These are phyloP conservation scores for Sarocladiaceae sp. DNA, from an alignment of 2,329 filamentous ascomycete genomes.

Conservation along the genomic window DNA sequence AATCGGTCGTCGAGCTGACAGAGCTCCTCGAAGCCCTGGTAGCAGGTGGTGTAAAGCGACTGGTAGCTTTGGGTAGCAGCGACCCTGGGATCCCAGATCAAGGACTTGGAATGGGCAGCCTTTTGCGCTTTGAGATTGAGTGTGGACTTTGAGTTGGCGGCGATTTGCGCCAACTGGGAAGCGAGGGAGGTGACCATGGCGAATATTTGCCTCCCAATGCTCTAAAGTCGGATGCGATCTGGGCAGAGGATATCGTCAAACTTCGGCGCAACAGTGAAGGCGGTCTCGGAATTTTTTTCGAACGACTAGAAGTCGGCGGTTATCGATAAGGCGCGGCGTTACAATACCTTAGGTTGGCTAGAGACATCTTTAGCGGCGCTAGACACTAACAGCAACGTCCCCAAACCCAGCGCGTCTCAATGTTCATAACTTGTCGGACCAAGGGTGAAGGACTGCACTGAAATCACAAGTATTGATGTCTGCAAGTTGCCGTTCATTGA, in stretches of 20 bases:
- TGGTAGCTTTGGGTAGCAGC: slow-evolving; percentile 89
- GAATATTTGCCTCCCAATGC: slow-evolving; percentile 5
- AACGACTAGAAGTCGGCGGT: background rate
- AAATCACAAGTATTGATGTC: no score
- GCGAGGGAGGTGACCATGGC: slow-evolving; percentile 81
- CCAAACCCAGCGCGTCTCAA: no score
- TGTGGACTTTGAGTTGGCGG: slow-evolving; percentile 82
- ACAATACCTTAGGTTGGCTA: background rate
- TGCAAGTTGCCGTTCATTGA: no score
- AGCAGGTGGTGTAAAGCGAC: slow-evolving; percentile 79
- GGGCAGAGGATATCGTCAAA: slow-evolving; percentile 5
- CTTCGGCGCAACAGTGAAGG: slow-evolving; percentile 3
- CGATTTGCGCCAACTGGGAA: slow-evolving; percentile 90
- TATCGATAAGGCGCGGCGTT: slow-evolving; percentile 10
- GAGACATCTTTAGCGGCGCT: background rate
- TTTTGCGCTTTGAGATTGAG: slow-evolving; percentile 92
- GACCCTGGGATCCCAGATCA: slow-evolving; percentile 85
- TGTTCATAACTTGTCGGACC: no score
- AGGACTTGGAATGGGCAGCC: slow-evolving; percentile 84
- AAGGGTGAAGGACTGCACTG: no score
- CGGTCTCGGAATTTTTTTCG: slow-evolving; percentile 10
- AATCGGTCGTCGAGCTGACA: slow-evolving; percentile 84
- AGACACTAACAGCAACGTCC: no score
- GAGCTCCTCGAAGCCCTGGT: slow-evolving; percentile 86
- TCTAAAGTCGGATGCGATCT: background rate